Base-by-base conservation (phyloP, 331 rosid genomes). In the Pyrus hybrid region DNA sequence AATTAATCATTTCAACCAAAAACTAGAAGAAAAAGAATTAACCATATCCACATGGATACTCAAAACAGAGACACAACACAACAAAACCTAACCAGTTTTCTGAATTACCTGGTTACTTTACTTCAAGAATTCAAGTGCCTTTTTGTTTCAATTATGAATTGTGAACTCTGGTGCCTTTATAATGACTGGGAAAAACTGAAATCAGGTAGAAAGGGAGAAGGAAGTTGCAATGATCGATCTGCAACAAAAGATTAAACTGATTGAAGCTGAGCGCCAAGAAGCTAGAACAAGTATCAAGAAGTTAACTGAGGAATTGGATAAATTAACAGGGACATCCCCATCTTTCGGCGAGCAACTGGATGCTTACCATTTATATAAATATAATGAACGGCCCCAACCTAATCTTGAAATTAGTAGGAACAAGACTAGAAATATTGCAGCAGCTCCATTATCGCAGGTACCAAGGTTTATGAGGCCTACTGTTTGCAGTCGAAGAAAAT, bases 391-490 rank as follows among this genome's bases (percentile, higher is more conserved):
- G 35, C 30, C 67, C 66, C 80, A 73, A 63, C 54, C 67, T 58
- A 65, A 70, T 60, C 45, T 45, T 60, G 68, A 78, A 54, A 51
- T 7, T 37, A 70, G 11, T 14, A 69, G 73, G 56, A 78, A 45
- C 67, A 66, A 25, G 28, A 63, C 75, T 43, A 58, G 45, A 64
- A 68, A 75, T 62, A n/a, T 47, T 25, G 21, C 51, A 23, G 56
- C 60, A 53, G 53, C 70, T 78, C 56, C 71, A 51, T 64, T 53
- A 45, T 79, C 76, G 9, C 62, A 37, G 65, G 60, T 67, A 60
- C 86, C 86, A 35, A 75, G 86, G 47, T 83, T 83, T 79, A 83
- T 83, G 86, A 83, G 76, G 74, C 78, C 83, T 18, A 83, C 86
- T 21, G 67, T 71, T 49, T 74, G 81, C 78, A 83, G 80, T 66